Evolutionary conservation across 1,284 basidiomycete genomes (phyloP).

Genomic region (Mycosarcoma maydis): DNA sequence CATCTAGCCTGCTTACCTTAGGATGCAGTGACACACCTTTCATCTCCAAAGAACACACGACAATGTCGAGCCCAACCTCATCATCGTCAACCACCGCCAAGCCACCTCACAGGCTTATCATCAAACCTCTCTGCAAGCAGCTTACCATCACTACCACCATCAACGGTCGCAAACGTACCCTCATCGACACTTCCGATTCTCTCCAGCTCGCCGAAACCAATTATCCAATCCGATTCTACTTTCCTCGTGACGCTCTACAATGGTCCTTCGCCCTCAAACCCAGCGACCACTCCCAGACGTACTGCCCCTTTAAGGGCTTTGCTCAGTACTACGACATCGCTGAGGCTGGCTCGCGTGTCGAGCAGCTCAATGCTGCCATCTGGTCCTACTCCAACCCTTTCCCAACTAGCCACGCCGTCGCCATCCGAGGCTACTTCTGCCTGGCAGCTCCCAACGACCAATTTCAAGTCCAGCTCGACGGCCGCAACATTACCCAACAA

Average conservation of each 20-base stretch:
- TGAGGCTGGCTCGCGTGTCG: conserved; percentile 16
- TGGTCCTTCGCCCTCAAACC: conserved; percentile 27
- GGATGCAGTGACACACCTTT: background rate
- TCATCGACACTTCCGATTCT: conserved; percentile 31
- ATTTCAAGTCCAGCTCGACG: conserved; percentile 25
- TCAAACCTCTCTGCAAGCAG: conserved; percentile 16
- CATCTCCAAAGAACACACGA: too few relatives aligned
- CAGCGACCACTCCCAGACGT: conserved; percentile 28
- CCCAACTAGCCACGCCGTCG: conserved; percentile 27
- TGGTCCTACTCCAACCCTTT: conserved; percentile 42
- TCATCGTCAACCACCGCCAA: conserved; percentile 14
- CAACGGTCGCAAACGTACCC: conserved; percentile 20
- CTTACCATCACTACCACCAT: conserved; percentile 33
- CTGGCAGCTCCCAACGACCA: conserved; percentile 22
- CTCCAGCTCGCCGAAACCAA: conserved; percentile 39
- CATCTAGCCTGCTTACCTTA: too few relatives aligned
- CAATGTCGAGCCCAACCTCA: conserved; percentile 17
- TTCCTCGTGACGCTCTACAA: conserved; percentile 32
- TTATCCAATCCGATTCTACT: conserved; percentile 42
- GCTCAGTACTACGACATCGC: conserved; percentile 33
- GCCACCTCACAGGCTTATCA: conserved; percentile 31
- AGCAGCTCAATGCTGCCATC: conserved; percentile 26
- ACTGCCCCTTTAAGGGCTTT: conserved; percentile 48
- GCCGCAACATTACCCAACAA: conserved; percentile 8
- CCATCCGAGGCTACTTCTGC: conserved; percentile 30